phyloP scores from a whole-genome alignment of 345 rosid genomes.

The Gossypium raimondii region DNA sequence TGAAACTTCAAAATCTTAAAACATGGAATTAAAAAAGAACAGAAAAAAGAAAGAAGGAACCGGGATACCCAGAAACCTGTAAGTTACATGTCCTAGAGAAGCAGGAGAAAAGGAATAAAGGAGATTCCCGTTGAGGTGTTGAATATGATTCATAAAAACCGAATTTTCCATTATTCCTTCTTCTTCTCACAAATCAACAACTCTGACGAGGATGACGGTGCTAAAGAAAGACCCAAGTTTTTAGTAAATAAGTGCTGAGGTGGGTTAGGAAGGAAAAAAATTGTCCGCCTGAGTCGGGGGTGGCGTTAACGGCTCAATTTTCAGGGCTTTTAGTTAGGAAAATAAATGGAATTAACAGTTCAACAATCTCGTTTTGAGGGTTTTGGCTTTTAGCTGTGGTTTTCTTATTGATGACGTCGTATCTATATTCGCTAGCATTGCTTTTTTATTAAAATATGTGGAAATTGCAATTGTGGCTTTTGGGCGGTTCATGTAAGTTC shows the following conservation, averaged over 20 bases:
- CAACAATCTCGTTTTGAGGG: not conserved
- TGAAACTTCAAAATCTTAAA: not conserved
- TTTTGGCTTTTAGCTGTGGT: no score
- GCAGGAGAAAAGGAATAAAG: slow-evolving; percentile 28
- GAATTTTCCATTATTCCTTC: slow-evolving; percentile 14
- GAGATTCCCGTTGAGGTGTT: slow-evolving; percentile 25
- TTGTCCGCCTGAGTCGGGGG: slow-evolving; percentile 9
- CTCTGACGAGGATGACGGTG: slow-evolving; percentile 5
- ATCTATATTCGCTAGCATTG: no score
- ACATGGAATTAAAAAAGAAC: not conserved
- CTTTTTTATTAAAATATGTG: no score
- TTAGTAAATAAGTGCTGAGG: not conserved
- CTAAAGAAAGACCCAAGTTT: not conserved
- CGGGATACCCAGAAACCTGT: slow-evolving; percentile 30
- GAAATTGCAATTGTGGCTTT: no score
- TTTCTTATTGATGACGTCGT: no score
- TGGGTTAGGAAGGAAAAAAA: not conserved
- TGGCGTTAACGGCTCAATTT: not conserved
- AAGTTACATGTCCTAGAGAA: slow-evolving; percentile 45
- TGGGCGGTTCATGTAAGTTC: no score
- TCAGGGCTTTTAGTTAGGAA: not conserved
- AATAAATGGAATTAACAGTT: not conserved
- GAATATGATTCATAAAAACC: slow-evolving; percentile 25
- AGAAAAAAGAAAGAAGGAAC: not conserved
- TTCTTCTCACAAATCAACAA: slow-evolving; percentile 2